Evolutionary conservation across 2,329 filamentous ascomycete genomes (phyloP), one percentile per base, ranked within the genome.

Genomic region (Colletotrichum agaves): DNA sequence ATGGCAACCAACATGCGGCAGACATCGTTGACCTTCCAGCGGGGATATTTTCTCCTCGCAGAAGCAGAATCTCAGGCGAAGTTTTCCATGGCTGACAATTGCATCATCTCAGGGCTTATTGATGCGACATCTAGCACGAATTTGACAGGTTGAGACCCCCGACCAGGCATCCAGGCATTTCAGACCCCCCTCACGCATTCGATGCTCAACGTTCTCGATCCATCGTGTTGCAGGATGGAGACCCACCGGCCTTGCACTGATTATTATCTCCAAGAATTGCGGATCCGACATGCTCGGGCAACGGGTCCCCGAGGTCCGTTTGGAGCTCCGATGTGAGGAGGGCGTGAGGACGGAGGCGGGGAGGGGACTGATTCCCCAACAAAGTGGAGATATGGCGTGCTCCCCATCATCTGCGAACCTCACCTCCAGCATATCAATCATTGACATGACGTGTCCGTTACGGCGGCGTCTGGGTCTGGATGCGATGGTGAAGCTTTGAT

Each of bases 321-420:
- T 58, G 61, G 61, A 55, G 60, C 53, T 55, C 61, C 61, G 61
- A 43, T 64, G 23, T 53, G 55, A 60, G 47, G 61, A 68, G 39
- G 15, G 12, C n/a, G 21, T 11, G 41, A 39, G 19, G 33, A 12
- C 31, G 46, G 17, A 47, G 37, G 23, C 37, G 61, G 23, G 41
- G 7, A 21, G 39, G 12, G 17, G 41, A 33, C 41, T 7, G 35
- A 70, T 70, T 59, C 69, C 43, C 53, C 69, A 70, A 70, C 58
- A 61, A 63, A 69, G 63, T 69, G 69, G 67, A 59, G 59, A 66
- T 46, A 70, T 70, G 55, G 69, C 69, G 69, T 70, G 69, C 69
- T 70, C 59, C 37, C 59, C 64, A 47, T 35, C 12, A 39, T 55
- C 31, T 44, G 41, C 44, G 43, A 56, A 61, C 52, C 57, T 60